Evolutionary conservation across 2,329 filamentous ascomycete species (phyloP), one percentile per base, ranked within the genome.

Genomic region (Stemphylium lycopersici): DNA sequence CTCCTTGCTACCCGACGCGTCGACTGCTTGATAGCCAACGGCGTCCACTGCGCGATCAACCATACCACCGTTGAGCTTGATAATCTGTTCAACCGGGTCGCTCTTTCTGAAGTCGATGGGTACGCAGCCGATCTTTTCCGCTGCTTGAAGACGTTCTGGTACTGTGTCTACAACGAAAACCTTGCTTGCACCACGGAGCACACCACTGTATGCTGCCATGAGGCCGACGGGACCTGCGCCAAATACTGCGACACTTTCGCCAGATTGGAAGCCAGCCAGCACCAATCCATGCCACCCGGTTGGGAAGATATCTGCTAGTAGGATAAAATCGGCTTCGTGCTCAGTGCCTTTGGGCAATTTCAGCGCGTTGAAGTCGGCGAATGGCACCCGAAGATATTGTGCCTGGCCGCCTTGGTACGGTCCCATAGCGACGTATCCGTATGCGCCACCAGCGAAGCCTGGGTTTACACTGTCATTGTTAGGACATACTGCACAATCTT

Each of bases 331-430:
- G 0, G 81, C 77, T 66, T 89, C 86, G 41, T 86, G 77, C 56
- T 87, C 84, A 13, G 76, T 85, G 0, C 85, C 86, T 6, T 80
- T 75, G 1, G 87, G 86, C 1, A 90, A 74, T 48, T 82, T 82
- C 29, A 89, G 71, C 5, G 83, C 83, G 55, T 89, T 89, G 74
- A 88, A 88, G 65, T 89, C 87, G 1, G 86, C 87, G 52, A 84
- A 88, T 0, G 87, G 87, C 1, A 89, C 83, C 3, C 85, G 79
- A 15, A 89, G 74, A 53, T 85, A 89, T 66, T 89, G 84, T 2
- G 86, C 87, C 66, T 87, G 84, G 12, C 83, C 82, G 52, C 80
- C 81, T 49, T 80, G 78, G 55, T 81, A 82, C 1, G 78, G 78
- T 1, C 84, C 84, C 83, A 85, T 84, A 10, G 81, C 77, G n/a